These are phyloP conservation scores for Dendrobium huoshanense DNA, from an alignment of 106 monocot genomes.

Conservation along the genomic window DNA sequence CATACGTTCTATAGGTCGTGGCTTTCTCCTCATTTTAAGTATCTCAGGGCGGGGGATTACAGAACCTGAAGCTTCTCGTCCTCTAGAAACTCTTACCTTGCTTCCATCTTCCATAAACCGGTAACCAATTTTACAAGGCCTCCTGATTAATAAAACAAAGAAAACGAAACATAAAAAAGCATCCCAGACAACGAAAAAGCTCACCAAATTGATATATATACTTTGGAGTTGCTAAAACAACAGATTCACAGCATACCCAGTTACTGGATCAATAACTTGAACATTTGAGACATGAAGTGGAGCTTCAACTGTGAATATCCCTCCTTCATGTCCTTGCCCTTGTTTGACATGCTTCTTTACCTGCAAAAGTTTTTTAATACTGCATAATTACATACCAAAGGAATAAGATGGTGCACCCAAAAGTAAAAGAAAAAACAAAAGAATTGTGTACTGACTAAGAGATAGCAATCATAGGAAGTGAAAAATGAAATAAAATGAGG, in stretches of 20 bases:
- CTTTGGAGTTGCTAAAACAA: background rate
- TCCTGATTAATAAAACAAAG: slow-evolving; percentile 32
- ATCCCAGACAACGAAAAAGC: background rate
- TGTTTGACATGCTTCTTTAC: slow-evolving; percentile 98
- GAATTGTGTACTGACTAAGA: background rate
- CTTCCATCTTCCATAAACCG: slow-evolving; percentile 82
- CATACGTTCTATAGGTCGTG: slow-evolving; percentile 70
- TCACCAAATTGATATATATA: background rate
- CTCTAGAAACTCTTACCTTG: slow-evolving; percentile 83
- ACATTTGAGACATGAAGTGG: slow-evolving; percentile 99
- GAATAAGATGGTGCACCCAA: background rate
- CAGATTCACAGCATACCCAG: slow-evolving; percentile 56
- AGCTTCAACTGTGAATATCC: slow-evolving; percentile 77
- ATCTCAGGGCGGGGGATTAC: slow-evolving; percentile 95
- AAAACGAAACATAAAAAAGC: background rate
- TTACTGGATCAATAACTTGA: slow-evolving; percentile 79
- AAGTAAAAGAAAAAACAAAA: background rate
- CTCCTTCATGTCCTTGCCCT: slow-evolving; percentile 92
- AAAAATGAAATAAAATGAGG: no score
- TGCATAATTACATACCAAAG: background rate
- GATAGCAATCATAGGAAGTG: no score
- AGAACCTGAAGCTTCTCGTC: slow-evolving; percentile 65
- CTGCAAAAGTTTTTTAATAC: slow-evolving; percentile 18
- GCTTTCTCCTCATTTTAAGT: slow-evolving; percentile 68
- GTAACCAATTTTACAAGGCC: slow-evolving; percentile 80